A percentile compares a stretch with the other conserved stretches of the same genome.
Evolutionary conservation across 805 yeast genomes (phyloP).

Genomic region (Wickerhamiella vanderwaltii): DNA sequence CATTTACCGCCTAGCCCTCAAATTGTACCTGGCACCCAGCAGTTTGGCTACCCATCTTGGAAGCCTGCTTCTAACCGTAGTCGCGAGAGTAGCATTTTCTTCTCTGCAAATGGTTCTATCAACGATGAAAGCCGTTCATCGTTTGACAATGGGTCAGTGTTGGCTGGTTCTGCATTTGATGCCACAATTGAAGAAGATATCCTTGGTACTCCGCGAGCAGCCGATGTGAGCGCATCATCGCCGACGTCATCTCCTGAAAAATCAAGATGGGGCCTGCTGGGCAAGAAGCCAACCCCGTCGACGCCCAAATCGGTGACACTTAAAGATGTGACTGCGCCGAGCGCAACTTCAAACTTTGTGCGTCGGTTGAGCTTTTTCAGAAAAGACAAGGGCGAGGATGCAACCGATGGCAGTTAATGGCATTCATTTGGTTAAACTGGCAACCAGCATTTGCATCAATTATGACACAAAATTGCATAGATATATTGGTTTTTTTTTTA

Average conservation of each 20-base stretch:
- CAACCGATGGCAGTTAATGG: too few species aligned
- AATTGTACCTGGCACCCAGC: not conserved
- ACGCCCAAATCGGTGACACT: too few species aligned
- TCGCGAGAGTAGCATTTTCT: conserved; percentile 10
- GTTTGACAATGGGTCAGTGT: not conserved
- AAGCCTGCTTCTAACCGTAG: conserved; percentile 3
- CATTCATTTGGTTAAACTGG: too few species aligned
- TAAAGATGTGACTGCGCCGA: not conserved
- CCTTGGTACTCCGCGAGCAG: not conserved
- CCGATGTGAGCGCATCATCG: not conserved
- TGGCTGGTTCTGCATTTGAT: not conserved
- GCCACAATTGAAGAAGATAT: not conserved
- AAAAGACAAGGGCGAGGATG: conserved; percentile 7
- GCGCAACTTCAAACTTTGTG: conserved; percentile 9
- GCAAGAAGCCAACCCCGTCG: not conserved
- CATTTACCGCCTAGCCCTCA: not conserved
- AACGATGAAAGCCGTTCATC: not conserved
- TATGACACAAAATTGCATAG: too few species aligned
- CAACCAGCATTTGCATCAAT: too few species aligned
- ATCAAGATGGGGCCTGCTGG: conserved; percentile 6
- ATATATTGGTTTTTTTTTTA: too few species aligned
- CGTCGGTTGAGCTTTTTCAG: conserved; percentile 12
- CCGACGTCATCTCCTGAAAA: conserved; percentile 10
- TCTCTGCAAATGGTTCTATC: conserved; percentile 4
- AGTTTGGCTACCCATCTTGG: conserved; percentile 3